phyloP scores from a whole-genome alignment of 768 basidiomycete genomes.

The Ramaria rubella region DNA sequence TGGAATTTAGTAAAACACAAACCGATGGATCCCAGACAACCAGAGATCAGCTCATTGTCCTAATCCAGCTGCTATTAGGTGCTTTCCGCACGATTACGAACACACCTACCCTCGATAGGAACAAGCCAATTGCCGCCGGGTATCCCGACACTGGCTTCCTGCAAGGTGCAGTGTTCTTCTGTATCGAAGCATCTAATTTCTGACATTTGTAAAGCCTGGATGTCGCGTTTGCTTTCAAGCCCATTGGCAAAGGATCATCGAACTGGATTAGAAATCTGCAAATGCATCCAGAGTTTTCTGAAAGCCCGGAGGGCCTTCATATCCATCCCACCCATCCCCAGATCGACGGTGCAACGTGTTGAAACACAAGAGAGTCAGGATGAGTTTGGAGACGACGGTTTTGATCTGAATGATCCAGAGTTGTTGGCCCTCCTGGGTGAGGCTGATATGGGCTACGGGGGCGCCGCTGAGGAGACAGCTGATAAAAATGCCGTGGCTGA shows the following conservation, averaged over 20 bases:
- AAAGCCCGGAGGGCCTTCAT: conserved; percentile 45
- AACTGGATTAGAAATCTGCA: conserved; percentile 49
- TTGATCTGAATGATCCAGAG: conserved; percentile 57
- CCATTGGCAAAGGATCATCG: conserved; percentile 38
- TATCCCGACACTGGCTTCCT: conserved; percentile 64
- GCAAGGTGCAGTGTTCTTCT: conserved; percentile 32
- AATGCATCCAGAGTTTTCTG: conserved; percentile 55
- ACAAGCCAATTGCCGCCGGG: conserved; percentile 27
- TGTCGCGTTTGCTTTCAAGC: conserved; percentile 42
- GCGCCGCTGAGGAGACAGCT: too few relatives aligned
- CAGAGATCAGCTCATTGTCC: conserved; percentile 25
- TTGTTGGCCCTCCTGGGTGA: conserved; percentile 48
- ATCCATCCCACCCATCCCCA: conserved; percentile 22
- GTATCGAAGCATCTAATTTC: not conserved
- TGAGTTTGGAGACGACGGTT: conserved; percentile 53
- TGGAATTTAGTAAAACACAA: conserved; percentile 26
- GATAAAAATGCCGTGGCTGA: conserved; percentile 39
- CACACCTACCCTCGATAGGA: conserved; percentile 31
- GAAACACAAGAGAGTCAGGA: conserved; percentile 74
- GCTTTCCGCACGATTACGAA: conserved; percentile 48
- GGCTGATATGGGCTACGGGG: too few relatives aligned
- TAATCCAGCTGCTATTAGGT: conserved; percentile 49
- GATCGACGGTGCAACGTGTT: conserved; percentile 16
- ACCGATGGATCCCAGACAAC: conserved; percentile 12
- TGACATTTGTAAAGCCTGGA: conserved; percentile 43